Conservation (phyloP, 768 basidiomycete genomes). For the Terana coerulea region DNA sequence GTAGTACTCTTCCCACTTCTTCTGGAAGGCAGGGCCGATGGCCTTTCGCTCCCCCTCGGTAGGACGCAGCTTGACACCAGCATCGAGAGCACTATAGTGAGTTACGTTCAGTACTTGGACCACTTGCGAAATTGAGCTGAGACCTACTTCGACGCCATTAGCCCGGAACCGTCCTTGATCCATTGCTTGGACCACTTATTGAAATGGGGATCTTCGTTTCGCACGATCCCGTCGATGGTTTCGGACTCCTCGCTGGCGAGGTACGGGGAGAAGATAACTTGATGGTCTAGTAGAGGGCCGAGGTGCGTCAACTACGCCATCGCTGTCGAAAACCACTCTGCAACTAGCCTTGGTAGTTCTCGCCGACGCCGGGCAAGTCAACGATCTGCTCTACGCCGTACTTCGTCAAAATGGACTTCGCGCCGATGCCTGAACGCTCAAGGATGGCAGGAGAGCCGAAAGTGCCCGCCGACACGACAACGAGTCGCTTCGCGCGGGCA, state of each 20-base stretch:
- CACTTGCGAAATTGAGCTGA: no score
- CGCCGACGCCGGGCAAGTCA: slow-evolving; percentile 40
- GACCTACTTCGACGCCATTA: slow-evolving; percentile 18
- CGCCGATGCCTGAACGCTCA: slow-evolving; percentile 48
- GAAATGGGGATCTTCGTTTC: slow-evolving; percentile 9
- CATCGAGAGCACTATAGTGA: slow-evolving; percentile 43
- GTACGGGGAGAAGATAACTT: slow-evolving; percentile 14
- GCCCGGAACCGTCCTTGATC: slow-evolving; percentile 12
- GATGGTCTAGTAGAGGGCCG: no score
- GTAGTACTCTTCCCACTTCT: slow-evolving; percentile 49
- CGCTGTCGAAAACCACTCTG: background rate
- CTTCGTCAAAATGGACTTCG: slow-evolving; percentile 24
- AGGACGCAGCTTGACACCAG: slow-evolving; percentile 56
- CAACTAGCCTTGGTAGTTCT: slow-evolving; percentile 35
- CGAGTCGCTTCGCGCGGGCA: slow-evolving; percentile 30
- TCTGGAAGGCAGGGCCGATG: slow-evolving; percentile 44
- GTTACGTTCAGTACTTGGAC: background rate
- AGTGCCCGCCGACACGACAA: slow-evolving; percentile 37
- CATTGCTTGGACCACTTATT: slow-evolving; percentile 13
- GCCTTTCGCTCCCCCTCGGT: slow-evolving; percentile 42
- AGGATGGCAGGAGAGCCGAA: slow-evolving; percentile 48
- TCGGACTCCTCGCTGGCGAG: slow-evolving; percentile 14
- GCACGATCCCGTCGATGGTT: slow-evolving; percentile 16
- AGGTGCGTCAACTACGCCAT: no score
- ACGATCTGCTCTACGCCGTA: slow-evolving; percentile 28